phyloP scores from a whole-genome alignment of 2,329 filamentous ascomycete genomes.

The Ophiobolus disseminans region DNA sequence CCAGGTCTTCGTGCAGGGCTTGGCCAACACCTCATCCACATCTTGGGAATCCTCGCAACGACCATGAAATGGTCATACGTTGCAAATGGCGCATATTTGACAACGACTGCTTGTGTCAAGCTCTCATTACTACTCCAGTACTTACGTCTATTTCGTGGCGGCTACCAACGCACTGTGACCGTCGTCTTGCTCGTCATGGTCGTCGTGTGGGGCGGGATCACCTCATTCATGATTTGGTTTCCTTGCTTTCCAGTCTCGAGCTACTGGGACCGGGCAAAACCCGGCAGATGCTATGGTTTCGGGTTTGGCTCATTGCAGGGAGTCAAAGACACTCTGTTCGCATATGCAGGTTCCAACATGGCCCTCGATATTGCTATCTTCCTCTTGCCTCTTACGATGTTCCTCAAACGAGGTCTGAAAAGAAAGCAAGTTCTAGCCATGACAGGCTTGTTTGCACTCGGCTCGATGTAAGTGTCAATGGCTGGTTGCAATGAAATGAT shows the following conservation, averaged over 20 bases:
- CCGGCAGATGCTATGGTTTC: conserved; percentile 36
- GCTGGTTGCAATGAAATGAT: background rate
- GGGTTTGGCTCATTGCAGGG: conserved; percentile 20
- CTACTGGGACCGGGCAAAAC: conserved; percentile 21
- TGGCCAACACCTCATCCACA: conserved; percentile 38
- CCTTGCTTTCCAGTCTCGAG: conserved; percentile 35
- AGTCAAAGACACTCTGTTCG: conserved; percentile 26
- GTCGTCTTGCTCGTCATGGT: conserved; percentile 24
- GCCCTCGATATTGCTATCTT: conserved; percentile 39
- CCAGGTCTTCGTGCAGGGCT: conserved; percentile 35
- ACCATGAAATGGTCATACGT: conserved; percentile 36
- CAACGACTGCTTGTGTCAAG: conserved; percentile 41
- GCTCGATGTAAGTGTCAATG: conserved; percentile 27
- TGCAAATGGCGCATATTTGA: conserved; percentile 35
- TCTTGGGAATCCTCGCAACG: conserved; percentile 12
- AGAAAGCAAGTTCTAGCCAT: conserved; percentile 36
- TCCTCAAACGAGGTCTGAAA: conserved; percentile 27
- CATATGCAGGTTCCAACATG: conserved; percentile 41
- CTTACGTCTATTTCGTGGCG: conserved; percentile 38
- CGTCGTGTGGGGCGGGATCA: conserved; percentile 34
- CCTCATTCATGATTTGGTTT: conserved; percentile 41
- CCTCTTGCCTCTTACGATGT: conserved; percentile 34
- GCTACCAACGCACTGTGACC: conserved; percentile 22
- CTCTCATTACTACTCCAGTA: conserved; percentile 46
- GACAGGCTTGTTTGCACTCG: conserved; percentile 34